These are phyloP conservation scores for Lachnellula occidentalis DNA, from an alignment of 2,329 filamentous ascomycete species.

Conservation along the genomic window DNA sequence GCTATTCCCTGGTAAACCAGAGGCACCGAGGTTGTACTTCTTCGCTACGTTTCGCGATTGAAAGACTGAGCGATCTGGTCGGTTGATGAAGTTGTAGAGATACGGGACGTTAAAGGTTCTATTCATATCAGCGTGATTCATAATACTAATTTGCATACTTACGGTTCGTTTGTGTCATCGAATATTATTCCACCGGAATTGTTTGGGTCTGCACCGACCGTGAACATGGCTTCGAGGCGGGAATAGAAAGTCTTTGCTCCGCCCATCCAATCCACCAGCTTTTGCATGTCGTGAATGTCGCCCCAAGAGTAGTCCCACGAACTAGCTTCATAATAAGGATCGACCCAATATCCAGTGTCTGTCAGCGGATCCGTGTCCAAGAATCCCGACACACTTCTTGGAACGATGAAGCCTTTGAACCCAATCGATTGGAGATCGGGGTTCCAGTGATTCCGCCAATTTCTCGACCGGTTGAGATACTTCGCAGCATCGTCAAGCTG, in stretches of 20 bases:
- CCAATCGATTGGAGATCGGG: conserved; percentile 48
- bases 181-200: conserved; percentile 52
- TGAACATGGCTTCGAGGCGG: conserved; percentile 48
- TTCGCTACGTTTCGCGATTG: conserved; percentile 55
- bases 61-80: conserved; percentile 55
- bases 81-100: conserved; percentile 61
- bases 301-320: conserved; percentile 50
- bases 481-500: conserved; percentile 45
- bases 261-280: conserved; percentile 42
- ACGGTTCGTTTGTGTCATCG: conserved; percentile 40
- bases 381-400: conserved; percentile 44
- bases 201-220: conserved; percentile 36
- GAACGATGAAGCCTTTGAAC: conserved; percentile 62
- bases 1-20: conserved; percentile 62
- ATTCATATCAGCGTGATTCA: neutral
- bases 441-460: conserved; percentile 72
- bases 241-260: conserved; percentile 43
- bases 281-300: conserved; percentile 47
- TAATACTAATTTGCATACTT: neutral
- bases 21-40: conserved; percentile 48
- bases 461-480: conserved; percentile 58
- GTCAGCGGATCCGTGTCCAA: conserved; percentile 42
- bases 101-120: conserved; percentile 57
- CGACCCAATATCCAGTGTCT: conserved; percentile 48
- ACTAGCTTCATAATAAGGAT: conserved; percentile 45